Evolutionary conservation across 768 basidiomycete species (phyloP).

Genomic region (Psilocybe cyanescens): DNA sequence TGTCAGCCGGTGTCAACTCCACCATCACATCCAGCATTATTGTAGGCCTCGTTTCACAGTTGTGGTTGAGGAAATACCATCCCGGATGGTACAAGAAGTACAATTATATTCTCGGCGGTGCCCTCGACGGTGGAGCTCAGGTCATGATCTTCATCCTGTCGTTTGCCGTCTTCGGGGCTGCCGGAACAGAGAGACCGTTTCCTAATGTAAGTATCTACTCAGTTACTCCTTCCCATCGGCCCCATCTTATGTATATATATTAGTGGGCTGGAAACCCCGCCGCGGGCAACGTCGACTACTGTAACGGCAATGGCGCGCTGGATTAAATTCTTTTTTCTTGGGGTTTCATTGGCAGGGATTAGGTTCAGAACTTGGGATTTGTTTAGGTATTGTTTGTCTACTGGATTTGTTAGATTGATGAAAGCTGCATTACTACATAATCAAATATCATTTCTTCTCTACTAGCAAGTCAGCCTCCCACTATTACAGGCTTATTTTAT

Average conservation of each 20-base stretch:
- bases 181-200: slow-evolving; percentile 52
- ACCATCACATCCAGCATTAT: slow-evolving; percentile 48
- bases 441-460: too few relatives aligned
- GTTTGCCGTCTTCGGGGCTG: slow-evolving; percentile 68
- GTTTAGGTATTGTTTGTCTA: too few relatives aligned
- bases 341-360: too few relatives aligned
- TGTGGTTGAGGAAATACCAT: slow-evolving; percentile 58
- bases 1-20: slow-evolving; percentile 62
- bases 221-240: background rate
- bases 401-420: too few relatives aligned
- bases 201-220: slow-evolving; percentile 35
- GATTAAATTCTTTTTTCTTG: slow-evolving; percentile 23
- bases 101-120: slow-evolving; percentile 71
- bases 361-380: too few relatives aligned
- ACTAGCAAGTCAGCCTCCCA: too few relatives aligned
- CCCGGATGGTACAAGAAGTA: slow-evolving; percentile 72
- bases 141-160: slow-evolving; percentile 67
- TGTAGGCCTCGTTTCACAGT: slow-evolving; percentile 60
- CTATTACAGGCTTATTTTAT: too few relatives aligned
- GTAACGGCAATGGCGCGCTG: slow-evolving; percentile 61
- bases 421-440: too few relatives aligned
- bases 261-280: slow-evolving; percentile 63
- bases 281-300: slow-evolving; percentile 58
- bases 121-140: slow-evolving; percentile 67
- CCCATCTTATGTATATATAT: too few relatives aligned